phyloP scores from a whole-genome alignment of 202 grass and related monocot genomes.

The Hordeum pubiflorum region DNA sequence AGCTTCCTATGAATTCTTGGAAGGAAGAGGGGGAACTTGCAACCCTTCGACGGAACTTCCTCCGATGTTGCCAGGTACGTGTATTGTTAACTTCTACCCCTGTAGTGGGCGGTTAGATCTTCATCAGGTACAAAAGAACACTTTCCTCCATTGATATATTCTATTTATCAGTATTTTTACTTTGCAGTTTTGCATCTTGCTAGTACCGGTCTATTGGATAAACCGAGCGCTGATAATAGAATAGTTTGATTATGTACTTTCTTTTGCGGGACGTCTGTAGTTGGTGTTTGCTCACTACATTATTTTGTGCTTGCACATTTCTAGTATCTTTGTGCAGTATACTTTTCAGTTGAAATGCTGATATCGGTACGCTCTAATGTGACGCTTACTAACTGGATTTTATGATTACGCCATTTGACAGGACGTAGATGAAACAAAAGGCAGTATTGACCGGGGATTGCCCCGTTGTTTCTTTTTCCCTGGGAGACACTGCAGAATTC shows the following conservation, averaged over 20 bases:
- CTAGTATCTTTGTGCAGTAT: neutral
- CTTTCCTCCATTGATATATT: neutral
- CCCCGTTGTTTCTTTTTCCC: constrained; percentile 56
- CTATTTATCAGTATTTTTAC: neutral
- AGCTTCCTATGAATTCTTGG: neutral
- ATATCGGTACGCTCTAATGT: no score
- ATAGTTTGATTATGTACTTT: no score
- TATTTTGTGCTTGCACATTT: no score
- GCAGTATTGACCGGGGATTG: constrained; percentile 30
- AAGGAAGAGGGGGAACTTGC: neutral
- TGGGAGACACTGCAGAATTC: constrained; percentile 45
- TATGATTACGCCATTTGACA: neutral
- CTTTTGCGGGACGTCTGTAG: no score
- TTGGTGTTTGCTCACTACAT: no score
- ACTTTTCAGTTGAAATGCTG: neutral
- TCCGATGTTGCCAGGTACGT: constrained; percentile 47
- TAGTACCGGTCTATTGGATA: neutral
- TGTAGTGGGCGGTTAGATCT: constrained; percentile 34
- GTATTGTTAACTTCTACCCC: constrained; percentile 55
- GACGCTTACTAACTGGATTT: no score
- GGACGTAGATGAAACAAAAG: constrained; percentile 45
- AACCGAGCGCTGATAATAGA: neutral
- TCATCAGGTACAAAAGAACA: constrained; percentile 40
- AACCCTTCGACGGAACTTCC: constrained; percentile 28
- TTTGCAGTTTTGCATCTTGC: neutral